Conservation (phyloP, 345 rosid species). For the Eucalyptus sp. region DNA sequence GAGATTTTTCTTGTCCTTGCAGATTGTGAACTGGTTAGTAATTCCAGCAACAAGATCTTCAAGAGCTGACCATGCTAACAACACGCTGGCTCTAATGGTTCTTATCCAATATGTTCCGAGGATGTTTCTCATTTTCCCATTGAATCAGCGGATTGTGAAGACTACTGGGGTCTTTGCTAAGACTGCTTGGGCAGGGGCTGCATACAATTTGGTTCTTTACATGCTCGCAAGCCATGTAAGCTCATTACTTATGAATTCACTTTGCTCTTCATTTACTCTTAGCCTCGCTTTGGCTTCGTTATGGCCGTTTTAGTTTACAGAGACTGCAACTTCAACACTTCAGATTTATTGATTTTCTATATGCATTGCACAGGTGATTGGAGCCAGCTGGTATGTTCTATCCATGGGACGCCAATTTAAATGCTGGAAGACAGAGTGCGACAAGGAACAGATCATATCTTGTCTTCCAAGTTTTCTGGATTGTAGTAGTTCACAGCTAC, state of each 20-base stretch:
- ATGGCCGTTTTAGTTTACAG: not conserved
- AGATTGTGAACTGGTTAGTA: conserved; percentile 65
- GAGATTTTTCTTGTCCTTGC: conserved; percentile 1
- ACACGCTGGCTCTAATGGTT: conserved; percentile 55
- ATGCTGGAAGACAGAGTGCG: conserved; percentile 68
- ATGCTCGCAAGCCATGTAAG: conserved; percentile 76
- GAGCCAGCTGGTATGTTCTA: conserved; percentile 76
- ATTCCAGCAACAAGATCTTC: conserved; percentile 42
- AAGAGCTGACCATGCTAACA: conserved; percentile 54
- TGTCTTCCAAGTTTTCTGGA: conserved; percentile 58
- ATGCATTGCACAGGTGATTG: conserved; percentile 37
- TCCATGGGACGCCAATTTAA: conserved; percentile 60
- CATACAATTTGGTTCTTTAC: conserved; percentile 65
- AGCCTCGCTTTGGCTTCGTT: not conserved
- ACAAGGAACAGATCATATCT: conserved; percentile 28
- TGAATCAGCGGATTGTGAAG: conserved; percentile 58
- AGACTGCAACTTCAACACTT: not conserved
- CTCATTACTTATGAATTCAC: not conserved
- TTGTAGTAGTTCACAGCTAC: conserved; percentile 22
- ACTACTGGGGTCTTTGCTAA: conserved; percentile 58
- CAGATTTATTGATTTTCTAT: not conserved
- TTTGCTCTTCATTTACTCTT: not conserved
- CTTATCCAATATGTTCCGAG: conserved; percentile 76
- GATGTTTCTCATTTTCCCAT: conserved; percentile 63
- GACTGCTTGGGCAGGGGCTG: conserved; percentile 92